These are phyloP conservation scores for Aegilops sharonensis DNA, from an alignment of 176 grass and related monocot genomes.

Conservation along the genomic window DNA sequence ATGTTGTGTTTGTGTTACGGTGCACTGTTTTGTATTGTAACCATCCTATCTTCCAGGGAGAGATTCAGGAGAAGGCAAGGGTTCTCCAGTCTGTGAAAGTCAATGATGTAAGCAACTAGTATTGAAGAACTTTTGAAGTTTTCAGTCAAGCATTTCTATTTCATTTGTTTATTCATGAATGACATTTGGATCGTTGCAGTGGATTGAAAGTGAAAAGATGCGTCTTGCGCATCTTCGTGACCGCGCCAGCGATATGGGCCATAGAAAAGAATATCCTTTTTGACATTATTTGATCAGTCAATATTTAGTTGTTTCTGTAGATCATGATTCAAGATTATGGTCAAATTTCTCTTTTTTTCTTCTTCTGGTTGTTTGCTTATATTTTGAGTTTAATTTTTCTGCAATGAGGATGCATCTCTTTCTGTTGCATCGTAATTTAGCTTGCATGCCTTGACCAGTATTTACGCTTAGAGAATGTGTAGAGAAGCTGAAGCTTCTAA, in stretches of 20 bases:
- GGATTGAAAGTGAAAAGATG: constrained; percentile 95
- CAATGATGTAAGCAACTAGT: constrained; percentile 78
- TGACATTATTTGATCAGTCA: constrained; percentile 16
- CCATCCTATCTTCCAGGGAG: constrained; percentile 73
- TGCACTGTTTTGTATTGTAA: constrained; percentile 15
- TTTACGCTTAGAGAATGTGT: constrained; percentile 96
- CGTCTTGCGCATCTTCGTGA: constrained; percentile 93
- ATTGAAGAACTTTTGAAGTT: constrained; percentile 15
- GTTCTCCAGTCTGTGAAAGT: constrained; percentile 81
- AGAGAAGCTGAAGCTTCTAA: constrained; percentile 87
- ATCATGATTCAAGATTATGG: constrained; percentile 7
- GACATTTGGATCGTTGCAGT: constrained; percentile 52
- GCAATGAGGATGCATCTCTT: not conserved
- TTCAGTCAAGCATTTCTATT: constrained; percentile 5
- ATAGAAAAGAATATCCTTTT: constrained; percentile 99
- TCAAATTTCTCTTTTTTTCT: not conserved
- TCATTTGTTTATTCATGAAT: constrained; percentile 24
- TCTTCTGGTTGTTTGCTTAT: not conserved
- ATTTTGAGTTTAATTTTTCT: not conserved
- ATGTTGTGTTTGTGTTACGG: constrained; percentile 6
- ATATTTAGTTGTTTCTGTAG: not conserved
- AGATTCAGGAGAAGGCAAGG: constrained; percentile 90
- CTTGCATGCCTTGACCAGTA: constrained; percentile 53
- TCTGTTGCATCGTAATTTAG: constrained; percentile 19
- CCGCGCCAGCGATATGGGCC: constrained; percentile 95